A percentile compares a stretch with the other conserved stretches of the same genome.
Conservation (phyloP, 192 early-diverging fungal genomes). For the Powellomyces hirtus region DNA sequence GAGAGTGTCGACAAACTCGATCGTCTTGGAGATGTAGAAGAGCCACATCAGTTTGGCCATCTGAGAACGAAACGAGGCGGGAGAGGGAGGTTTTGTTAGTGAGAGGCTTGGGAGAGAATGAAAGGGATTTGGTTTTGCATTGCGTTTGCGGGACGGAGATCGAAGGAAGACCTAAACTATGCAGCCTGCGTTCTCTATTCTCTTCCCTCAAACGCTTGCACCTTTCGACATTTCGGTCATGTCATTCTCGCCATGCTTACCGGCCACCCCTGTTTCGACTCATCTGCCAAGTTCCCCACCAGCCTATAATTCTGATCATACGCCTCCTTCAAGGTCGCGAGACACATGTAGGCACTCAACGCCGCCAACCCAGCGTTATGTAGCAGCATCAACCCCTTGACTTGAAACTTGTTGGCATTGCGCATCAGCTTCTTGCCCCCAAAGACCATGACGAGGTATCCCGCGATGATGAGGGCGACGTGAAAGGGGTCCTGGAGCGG, state of each 20-base stretch:
- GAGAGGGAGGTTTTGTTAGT: too few relatives aligned
- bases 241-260: too few relatives aligned
- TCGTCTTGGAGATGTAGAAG: conserved; percentile 63
- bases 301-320: conserved; percentile 41
- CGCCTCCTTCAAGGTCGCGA: conserved; percentile 47
- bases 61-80: conserved; percentile 5
- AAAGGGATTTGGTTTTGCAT: too few relatives aligned
- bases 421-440: conserved; percentile 52
- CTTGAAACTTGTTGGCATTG: conserved; percentile 42
- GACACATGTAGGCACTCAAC: conserved; percentile 59
- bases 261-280: conserved; percentile 39
- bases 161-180: too few relatives aligned
- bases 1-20: conserved; percentile 64
- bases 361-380: conserved; percentile 59
- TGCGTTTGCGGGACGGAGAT: too few relatives aligned
- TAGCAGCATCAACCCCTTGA: conserved; percentile 45
- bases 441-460: conserved; percentile 49
- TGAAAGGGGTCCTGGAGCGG: conserved; percentile 68
- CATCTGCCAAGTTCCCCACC: conserved; percentile 54
- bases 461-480: conserved; percentile 46
- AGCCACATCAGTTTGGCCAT: conserved; percentile 67
- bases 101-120: too few relatives aligned
- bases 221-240: too few relatives aligned
- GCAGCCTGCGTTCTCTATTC: too few relatives aligned
- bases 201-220: too few relatives aligned